These are phyloP conservation scores for Durio zibethinus DNA, from an alignment of 345 rosid genomes.

Conservation along the genomic window DNA sequence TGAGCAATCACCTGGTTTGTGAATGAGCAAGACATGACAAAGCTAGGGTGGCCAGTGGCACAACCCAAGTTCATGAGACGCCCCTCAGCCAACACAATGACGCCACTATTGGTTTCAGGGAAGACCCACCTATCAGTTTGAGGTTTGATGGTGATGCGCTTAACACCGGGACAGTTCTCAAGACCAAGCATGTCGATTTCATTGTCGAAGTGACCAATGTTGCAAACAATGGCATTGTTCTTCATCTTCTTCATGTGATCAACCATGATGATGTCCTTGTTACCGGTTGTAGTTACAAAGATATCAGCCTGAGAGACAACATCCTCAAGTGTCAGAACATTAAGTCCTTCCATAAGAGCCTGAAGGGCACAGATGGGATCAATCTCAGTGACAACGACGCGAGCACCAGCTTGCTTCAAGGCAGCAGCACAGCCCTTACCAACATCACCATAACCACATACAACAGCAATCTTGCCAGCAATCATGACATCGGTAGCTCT, in stretches of 20 bases:
- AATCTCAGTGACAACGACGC: constrained; percentile 86
- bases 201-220: constrained; percentile 95
- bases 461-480: constrained; percentile 80
- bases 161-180: constrained; percentile 72
- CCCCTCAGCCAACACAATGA: constrained; percentile 88
- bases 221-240: constrained; percentile 95
- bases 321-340: constrained; percentile 72
- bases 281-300: constrained; percentile 90
- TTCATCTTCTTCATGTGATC: constrained; percentile 92
- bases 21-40: constrained; percentile 99
- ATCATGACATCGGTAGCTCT: constrained; percentile 98
- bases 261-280: constrained; percentile 91
- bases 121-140: constrained; percentile 97
- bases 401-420: constrained; percentile 86
- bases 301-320: constrained; percentile 68
- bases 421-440: constrained; percentile 98
- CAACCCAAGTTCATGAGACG: constrained; percentile 97
- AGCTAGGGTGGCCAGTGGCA: constrained; percentile 96
- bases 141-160: constrained; percentile 94
- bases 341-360: constrained; percentile 89
- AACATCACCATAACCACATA: constrained; percentile 91
- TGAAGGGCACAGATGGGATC: constrained; percentile 95
- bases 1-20: constrained; percentile 98
- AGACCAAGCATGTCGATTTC: constrained; percentile 87
- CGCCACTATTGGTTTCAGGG: constrained; percentile 70